These are phyloP conservation scores for Debaryomyces udenii DNA, from an alignment of 1,139 yeast genomes.

Conservation along the genomic window DNA sequence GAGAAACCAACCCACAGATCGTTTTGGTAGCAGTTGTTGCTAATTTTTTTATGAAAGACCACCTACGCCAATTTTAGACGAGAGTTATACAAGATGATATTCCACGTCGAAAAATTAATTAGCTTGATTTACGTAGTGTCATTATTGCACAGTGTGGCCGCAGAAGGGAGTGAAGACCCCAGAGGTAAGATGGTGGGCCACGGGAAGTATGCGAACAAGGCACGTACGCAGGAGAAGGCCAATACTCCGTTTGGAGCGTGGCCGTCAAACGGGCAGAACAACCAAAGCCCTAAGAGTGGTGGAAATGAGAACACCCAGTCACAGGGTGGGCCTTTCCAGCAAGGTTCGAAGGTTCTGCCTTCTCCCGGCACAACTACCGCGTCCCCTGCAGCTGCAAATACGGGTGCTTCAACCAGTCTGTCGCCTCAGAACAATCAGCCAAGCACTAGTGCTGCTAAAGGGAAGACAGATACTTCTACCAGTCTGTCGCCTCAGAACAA, in stretches of 20 bases:
- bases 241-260: background rate
- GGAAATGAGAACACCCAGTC: background rate
- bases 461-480: background rate
- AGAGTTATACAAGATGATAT: background rate
- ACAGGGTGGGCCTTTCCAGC: background rate
- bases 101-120: background rate
- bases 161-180: background rate
- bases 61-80: background rate
- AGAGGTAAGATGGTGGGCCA: background rate
- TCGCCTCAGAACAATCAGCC: slow-evolving; percentile 2
- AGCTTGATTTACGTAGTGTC: background rate
- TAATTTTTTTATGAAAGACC: background rate
- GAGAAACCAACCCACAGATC: background rate
- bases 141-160: background rate
- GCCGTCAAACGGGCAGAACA: background rate
- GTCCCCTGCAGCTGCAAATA: background rate
- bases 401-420: background rate
- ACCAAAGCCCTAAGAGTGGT: background rate
- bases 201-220: background rate
- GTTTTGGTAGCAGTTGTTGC: background rate
- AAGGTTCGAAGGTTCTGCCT: background rate
- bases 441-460: too few relatives aligned
- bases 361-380: too few relatives aligned
- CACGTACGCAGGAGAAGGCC: background rate
- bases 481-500: background rate